These are phyloP conservation scores for Colletotrichum orchidophilum DNA, from an alignment of 2,329 filamentous ascomycete species.

Conservation along the genomic window DNA sequence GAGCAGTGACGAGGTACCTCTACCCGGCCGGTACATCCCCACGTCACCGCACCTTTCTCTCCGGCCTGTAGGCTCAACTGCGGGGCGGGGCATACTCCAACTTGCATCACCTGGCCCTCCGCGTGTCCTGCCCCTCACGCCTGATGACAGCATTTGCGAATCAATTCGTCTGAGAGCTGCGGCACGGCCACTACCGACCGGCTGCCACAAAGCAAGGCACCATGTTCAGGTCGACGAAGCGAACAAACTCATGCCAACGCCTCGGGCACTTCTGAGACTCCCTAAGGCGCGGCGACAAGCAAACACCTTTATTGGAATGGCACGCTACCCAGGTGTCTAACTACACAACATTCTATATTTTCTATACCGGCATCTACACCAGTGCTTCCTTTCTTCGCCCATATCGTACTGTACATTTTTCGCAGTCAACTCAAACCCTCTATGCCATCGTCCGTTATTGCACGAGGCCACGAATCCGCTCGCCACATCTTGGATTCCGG, in stretches of 20 bases:
- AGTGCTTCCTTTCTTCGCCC: neutral
- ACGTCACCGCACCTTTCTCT: conserved; percentile 33
- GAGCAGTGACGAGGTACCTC: conserved; percentile 17
- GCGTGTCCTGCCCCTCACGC: conserved; percentile 24
- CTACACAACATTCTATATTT: neutral
- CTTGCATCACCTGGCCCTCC: conserved; percentile 24
- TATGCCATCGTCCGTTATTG: neutral
- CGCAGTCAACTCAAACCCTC: neutral
- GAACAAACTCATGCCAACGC: neutral
- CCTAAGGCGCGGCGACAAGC: neutral
- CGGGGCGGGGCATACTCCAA: conserved; percentile 29
- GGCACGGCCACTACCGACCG: conserved; percentile 11
- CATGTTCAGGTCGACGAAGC: neutral
- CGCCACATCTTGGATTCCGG: neutral
- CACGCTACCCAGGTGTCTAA: neutral
- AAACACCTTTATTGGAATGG: neutral
- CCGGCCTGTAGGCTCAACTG: conserved; percentile 28
- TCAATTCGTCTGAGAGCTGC: conserved; percentile 9
- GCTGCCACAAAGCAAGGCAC: conserved; percentile 1
- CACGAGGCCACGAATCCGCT: neutral
- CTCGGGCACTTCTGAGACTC: neutral
- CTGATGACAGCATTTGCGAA: conserved; percentile 24
- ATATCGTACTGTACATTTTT: neutral
- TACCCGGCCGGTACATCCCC: conserved; percentile 15
- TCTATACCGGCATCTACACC: too few species aligned